Evolutionary conservation across 2,329 filamentous ascomycete species (phyloP).

Genomic region (Rutstroemia sp.): DNA sequence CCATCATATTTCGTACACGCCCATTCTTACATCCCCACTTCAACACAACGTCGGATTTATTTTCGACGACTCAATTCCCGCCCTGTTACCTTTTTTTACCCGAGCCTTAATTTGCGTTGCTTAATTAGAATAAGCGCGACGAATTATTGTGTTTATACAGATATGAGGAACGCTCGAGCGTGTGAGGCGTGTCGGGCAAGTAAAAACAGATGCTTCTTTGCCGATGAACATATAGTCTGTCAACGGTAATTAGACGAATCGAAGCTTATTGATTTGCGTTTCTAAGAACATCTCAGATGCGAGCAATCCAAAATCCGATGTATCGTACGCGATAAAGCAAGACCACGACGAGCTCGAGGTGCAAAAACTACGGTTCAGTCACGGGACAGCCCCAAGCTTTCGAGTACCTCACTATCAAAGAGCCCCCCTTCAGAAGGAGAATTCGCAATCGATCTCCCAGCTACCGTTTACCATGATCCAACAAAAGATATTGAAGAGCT

Average conservation of each 20-base stretch:
- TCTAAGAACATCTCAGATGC: conserved; percentile 13
- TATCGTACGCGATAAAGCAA: conserved; percentile 24
- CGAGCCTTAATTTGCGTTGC: too few relatives aligned
- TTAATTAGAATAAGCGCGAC: neutral
- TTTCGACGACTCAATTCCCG: neutral
- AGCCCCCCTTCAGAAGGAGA: conserved; percentile 9
- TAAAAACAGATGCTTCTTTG: conserved; percentile 25
- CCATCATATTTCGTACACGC: neutral
- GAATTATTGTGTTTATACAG: neutral
- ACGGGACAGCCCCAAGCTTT: neutral
- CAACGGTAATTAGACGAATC: conserved; percentile 9
- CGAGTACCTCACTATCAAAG: neutral
- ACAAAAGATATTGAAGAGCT: conserved; percentile 16
- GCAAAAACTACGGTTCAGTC: neutral
- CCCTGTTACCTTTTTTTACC: too few relatives aligned
- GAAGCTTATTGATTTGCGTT: neutral
- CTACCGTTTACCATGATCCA: conserved; percentile 16
- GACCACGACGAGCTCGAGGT: conserved; percentile 21
- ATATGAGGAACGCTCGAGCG: conserved; percentile 25
- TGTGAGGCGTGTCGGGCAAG: conserved; percentile 26
- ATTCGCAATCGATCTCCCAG: conserved; percentile 23
- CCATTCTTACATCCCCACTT: neutral
- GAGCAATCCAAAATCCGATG: conserved; percentile 21
- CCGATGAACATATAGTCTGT: conserved; percentile 16
- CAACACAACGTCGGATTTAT: neutral